Percentiles rank a stretch among this genome's conserved stretches.
Evolutionary conservation across 306 rosid genomes (phyloP).

Genomic region (Pyrus pyrifolia): DNA sequence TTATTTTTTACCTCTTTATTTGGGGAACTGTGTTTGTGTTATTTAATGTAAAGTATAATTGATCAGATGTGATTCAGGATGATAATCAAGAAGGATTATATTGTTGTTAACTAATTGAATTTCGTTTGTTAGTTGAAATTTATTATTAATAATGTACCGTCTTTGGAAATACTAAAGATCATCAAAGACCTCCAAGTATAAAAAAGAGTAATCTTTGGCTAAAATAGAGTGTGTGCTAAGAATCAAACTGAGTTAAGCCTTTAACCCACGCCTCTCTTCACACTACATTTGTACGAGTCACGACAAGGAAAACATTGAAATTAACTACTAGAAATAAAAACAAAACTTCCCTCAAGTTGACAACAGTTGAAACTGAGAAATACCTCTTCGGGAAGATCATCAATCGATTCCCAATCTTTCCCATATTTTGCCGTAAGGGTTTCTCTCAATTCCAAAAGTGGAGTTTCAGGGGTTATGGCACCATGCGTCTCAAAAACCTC

Average conservation of each 20-base stretch:
- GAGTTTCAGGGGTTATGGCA: conserved; percentile 90
- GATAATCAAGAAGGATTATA: too few relatives aligned
- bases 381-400: conserved; percentile 98
- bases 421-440: conserved; percentile 92
- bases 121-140: too few relatives aligned
- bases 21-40: too few relatives aligned
- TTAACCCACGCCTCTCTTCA: background rate
- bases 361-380: background rate
- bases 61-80: too few relatives aligned
- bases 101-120: too few relatives aligned
- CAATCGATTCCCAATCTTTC: conserved; percentile 88
- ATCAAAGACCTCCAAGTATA: background rate
- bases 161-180: background rate
- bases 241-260: background rate
- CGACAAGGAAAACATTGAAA: background rate
- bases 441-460: conserved; percentile 87
- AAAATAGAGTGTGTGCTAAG: background rate
- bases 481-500: conserved; percentile 94
- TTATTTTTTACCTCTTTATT: too few relatives aligned
- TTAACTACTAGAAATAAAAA: background rate
- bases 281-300: background rate
- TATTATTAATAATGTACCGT: background rate
- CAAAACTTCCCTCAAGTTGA: background rate
- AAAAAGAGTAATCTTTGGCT: background rate
- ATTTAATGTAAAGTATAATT: too few relatives aligned